Evolutionary conservation across 2,329 filamentous ascomycete species (phyloP).

Genomic region (Penicillium sp.): DNA sequence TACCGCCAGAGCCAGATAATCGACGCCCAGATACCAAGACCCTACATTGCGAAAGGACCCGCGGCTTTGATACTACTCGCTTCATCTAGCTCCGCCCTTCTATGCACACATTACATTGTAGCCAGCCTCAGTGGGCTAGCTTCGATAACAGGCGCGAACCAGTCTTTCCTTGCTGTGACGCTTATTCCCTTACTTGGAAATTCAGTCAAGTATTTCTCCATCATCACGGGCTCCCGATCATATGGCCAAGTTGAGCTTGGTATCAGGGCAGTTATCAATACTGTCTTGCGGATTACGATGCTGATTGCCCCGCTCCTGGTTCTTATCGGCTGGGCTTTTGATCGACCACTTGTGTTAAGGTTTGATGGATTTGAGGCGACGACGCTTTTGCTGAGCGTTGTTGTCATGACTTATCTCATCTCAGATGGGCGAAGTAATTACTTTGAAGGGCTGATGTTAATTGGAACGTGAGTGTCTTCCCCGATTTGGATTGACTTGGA

Average conservation of each 20-base stretch:
- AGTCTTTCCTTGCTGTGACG: slow-evolving; percentile 9
- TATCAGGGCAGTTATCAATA: slow-evolving; percentile 17
- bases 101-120: slow-evolving; percentile 11
- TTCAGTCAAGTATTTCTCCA: slow-evolving; percentile 11
- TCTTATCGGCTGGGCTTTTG: slow-evolving; percentile 13
- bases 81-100: slow-evolving; percentile 3
- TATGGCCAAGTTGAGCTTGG: slow-evolving; percentile 14
- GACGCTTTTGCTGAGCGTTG: slow-evolving; percentile 18
- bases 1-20: not conserved
- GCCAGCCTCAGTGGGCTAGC: slow-evolving; percentile 4
- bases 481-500: not conserved
- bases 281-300: slow-evolving; percentile 16
- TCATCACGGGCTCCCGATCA: slow-evolving; percentile 8
- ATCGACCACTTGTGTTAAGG: slow-evolving; percentile 12
- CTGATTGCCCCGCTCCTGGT: slow-evolving; percentile 15
- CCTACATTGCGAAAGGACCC: not conserved
- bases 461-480: slow-evolving; percentile 20
- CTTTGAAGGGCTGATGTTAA: slow-evolving; percentile 22
- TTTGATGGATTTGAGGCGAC: slow-evolving; percentile 22
- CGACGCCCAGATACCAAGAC: not conserved
- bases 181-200: slow-evolving; percentile 19
- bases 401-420: slow-evolving; percentile 24
- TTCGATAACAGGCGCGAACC: slow-evolving; percentile 5
- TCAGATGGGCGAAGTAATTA: slow-evolving; percentile 23
- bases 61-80: slow-evolving; percentile 2